These are phyloP conservation scores for Termitomyces sp. DNA, from an alignment of 768 basidiomycete species.

Conservation along the genomic window DNA sequence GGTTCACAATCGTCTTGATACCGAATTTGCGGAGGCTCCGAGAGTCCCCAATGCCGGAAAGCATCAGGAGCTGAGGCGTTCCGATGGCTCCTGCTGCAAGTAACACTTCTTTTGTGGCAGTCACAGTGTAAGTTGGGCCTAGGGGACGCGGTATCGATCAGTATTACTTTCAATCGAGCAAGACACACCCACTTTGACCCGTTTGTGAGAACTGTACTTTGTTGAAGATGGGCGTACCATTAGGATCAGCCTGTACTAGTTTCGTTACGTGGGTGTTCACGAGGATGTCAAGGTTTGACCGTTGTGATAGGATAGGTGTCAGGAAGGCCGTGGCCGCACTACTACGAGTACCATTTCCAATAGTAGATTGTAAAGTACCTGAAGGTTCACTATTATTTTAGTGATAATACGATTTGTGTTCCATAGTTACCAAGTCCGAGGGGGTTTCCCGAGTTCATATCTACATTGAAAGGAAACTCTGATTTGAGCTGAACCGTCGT, in stretches of 20 bases:
- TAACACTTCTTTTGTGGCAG: constrained; percentile 24
- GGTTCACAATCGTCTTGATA: constrained; percentile 14
- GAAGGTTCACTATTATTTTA: neutral
- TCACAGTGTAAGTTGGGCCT: constrained; percentile 5
- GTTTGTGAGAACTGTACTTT: constrained; percentile 16
- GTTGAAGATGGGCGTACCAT: constrained; percentile 7
- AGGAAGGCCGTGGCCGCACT: constrained; percentile 25
- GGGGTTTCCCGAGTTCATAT: constrained; percentile 19
- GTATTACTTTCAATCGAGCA: neutral
- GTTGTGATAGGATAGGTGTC: constrained; percentile 11
- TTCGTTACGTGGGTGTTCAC: constrained; percentile 19
- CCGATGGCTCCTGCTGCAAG: constrained; percentile 25
- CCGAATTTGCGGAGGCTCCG: constrained; percentile 8
- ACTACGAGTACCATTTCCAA: constrained; percentile 19
- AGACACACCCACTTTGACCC: neutral
- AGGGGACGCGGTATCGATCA: neutral
- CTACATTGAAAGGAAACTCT: constrained; percentile 19
- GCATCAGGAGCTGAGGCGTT: constrained; percentile 21
- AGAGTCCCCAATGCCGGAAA: constrained; percentile 23
- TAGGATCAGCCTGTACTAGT: neutral
- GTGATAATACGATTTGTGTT: neutral
- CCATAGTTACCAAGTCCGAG: constrained; percentile 20
- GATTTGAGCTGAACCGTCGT: constrained; percentile 18
- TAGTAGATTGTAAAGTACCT: constrained; percentile 21
- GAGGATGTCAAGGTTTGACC: constrained; percentile 25